These are phyloP conservation scores for Phallus indusiatus DNA, from an alignment of 768 basidiomycete genomes.

Conservation along the genomic window DNA sequence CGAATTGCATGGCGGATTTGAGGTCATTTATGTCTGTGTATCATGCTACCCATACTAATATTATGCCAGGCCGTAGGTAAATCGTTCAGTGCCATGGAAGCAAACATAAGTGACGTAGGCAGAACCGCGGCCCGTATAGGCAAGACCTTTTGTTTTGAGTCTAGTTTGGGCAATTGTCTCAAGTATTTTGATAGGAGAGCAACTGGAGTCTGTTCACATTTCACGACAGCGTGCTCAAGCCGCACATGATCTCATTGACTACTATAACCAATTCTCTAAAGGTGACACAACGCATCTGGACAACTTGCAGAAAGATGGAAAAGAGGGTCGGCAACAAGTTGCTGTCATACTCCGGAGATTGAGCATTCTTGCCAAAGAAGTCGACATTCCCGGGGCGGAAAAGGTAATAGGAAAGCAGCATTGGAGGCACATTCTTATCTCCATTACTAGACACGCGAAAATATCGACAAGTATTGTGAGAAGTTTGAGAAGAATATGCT, in stretches of 20 bases:
- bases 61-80: conserved; percentile 64
- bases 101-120: conserved; percentile 85
- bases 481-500: conserved; percentile 99
- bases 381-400: conserved; percentile 77
- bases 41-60: conserved; percentile 3
- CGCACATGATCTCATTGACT: conserved; percentile 87
- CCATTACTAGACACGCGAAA: conserved; percentile 66
- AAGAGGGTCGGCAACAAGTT: conserved; percentile 80
- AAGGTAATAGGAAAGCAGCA: conserved; percentile 37
- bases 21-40: conserved; percentile 38
- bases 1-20: conserved; percentile 90
- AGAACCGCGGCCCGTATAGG: conserved; percentile 92
- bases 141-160: conserved; percentile 22
- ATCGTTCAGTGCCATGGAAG: conserved; percentile 86
- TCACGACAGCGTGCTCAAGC: conserved; percentile 90
- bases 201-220: conserved; percentile 88
- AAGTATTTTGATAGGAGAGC: conserved; percentile 56
- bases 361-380: conserved; percentile 84
- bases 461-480: conserved; percentile 95
- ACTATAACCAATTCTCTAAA: conserved; percentile 85
- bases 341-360: conserved; percentile 81
- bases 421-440: neutral
- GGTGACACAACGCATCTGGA: conserved; percentile 72
- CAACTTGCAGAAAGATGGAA: conserved; percentile 65
- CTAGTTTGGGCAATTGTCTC: neutral